These are phyloP conservation scores for Colletotrichum somersetense DNA, from an alignment of 2,329 filamentous ascomycete species.

Conservation along the genomic window DNA sequence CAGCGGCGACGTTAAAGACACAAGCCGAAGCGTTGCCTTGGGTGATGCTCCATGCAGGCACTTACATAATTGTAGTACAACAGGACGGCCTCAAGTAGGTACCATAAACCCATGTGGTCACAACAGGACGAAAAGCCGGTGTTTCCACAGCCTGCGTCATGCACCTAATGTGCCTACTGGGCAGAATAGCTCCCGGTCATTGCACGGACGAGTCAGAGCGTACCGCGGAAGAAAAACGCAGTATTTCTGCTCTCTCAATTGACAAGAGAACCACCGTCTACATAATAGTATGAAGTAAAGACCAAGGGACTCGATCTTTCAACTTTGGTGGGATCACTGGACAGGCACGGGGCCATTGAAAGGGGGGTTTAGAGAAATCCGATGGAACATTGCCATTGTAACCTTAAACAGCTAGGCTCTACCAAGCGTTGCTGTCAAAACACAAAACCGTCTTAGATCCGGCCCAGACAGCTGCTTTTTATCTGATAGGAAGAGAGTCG, in stretches of 20 bases:
- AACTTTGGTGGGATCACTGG: background rate
- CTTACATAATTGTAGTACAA: background rate
- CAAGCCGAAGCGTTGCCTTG: constrained; percentile 8
- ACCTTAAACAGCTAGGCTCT: background rate
- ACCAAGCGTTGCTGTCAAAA: constrained; percentile 9
- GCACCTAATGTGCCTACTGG: background rate
- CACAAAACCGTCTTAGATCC: background rate
- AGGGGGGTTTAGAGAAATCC: constrained; percentile 1
- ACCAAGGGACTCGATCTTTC: background rate
- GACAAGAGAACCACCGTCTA: background rate
- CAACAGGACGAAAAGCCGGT: constrained; percentile 14
- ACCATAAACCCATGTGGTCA: background rate
- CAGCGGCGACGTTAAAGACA: background rate
- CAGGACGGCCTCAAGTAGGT: background rate
- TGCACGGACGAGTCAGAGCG: constrained; percentile 37
- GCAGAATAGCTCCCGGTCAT: constrained; percentile 15
- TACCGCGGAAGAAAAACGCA: constrained; percentile 16
- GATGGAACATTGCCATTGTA: constrained; percentile 12
- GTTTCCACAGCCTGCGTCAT: constrained; percentile 13
- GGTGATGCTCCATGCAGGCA: background rate
- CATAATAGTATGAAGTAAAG: background rate
- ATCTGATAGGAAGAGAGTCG: constrained; percentile 6
- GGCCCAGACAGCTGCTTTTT: background rate
- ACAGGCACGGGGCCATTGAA: background rate
- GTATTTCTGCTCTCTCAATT: background rate